Base-by-base conservation (phyloP, 2,329 filamentous ascomycete genomes). In the Alternaria novae-zelandiae region DNA sequence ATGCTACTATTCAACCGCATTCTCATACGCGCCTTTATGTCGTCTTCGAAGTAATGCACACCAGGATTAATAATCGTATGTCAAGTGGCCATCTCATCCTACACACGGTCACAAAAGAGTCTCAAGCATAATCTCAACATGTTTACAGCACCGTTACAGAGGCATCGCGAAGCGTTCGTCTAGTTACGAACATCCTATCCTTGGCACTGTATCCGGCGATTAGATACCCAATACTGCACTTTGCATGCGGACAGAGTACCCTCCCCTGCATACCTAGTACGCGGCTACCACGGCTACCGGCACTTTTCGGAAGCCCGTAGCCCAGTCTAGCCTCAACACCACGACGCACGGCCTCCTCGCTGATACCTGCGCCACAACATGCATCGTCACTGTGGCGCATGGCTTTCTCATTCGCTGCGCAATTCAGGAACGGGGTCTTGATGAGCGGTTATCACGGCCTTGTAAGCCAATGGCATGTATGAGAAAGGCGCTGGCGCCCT, bases 241-340 rank as follows among this genome's bases (percentile, higher is more conserved):
- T n/a, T 0, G 3, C 32, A 5, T 9, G 15, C 0, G 3, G 15
- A n/a, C 15, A n/a, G 6, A 26, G 6, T 12, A 21, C 15, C 44
- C 45, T 45, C 0, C 21, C 23, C n/a, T 45, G 41, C 41, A 28
- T 30, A n/a, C n/a, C n/a, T n/a, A n/a, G n/a, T n/a, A 32, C 12
- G 26, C 47, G 26, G 47, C 26, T 32, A 21, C 5, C 47, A 21
- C 47, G 47, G 36, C n/a, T 41, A 10, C 36, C 36, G 36, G 47
- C 47, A 51, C 3, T 4, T 51, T 6, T 21, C 28, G 30, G 44
- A 57, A 26, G 28, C 43, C 45, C 20, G 30, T 17, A 54, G 17
- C 32, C 32, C 13, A 25, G 17, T 46, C 23, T 45, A 63, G 60
- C 55, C 61, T 56, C 64, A 61, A 56, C 54, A 59, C 54, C 62